Evolutionary conservation across 2,329 filamentous ascomycete species (phyloP), one percentile per base, ranked within the genome.

Genomic region (Penicillium sp.): DNA sequence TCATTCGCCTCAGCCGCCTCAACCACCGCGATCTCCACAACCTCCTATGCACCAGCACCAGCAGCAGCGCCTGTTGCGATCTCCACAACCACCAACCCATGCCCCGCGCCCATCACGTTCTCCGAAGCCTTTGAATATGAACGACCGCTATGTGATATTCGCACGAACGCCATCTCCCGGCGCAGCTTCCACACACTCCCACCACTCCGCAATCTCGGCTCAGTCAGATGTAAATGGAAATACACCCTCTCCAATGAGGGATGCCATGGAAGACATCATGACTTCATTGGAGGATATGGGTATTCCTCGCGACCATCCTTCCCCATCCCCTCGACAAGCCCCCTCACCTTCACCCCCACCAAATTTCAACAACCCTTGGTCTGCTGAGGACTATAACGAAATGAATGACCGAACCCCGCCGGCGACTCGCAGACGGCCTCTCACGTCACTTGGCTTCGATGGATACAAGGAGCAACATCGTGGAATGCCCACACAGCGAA

Each of bases 211-310:
- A 15, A 47, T 58, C 15, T 70, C 68, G 0, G 67, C 57, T 12
- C 76, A 87, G 4, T 93, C 92, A 1, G 86, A 84, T 50, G 81
- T 82, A 42, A 86, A 84, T 49, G 88, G 88, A 1, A 81, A 91
- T 75, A 99, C 95, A 0, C 95, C 95, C 1, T 98, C 95, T 2
- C 95, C 95, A 0, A 81, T 99, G 3, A 86, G 95, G 62, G 92
- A 93, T 76, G 95, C 95, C 1, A 99, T 99, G 93, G 94, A 98
- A 73, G 94, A 96, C 76, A 93, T 99, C 4, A 97, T 98, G 88
- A 92, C 95, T 67, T 96, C 95, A 59, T 79, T 99, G 47, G 90
- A 96, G 73, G 93, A 93, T 63, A 91, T 99, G 83, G 89, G 89
- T 19, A 82, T 89, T 69, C 82, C 86, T 45, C 84, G 84, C 59